Evolutionary conservation across 305 asterid genomes (phyloP).

Genomic region (Andrographis paniculata): DNA sequence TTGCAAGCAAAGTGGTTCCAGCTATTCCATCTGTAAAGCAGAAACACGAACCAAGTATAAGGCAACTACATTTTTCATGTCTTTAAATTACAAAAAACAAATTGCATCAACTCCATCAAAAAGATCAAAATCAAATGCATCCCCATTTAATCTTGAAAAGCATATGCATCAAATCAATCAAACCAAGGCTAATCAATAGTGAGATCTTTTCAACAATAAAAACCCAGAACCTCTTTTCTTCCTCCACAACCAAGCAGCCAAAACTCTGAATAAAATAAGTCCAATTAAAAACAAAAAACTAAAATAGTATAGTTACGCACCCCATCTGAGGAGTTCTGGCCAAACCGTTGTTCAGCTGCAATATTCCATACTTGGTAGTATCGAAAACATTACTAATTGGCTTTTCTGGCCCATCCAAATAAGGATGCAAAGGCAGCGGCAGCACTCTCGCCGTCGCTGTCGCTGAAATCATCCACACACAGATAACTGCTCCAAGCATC

Average conservation of each 20-base stretch:
- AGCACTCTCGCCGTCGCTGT: constrained; percentile 21
- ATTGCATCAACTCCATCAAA: too few relatives aligned
- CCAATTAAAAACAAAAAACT: not conserved
- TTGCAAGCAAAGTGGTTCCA: constrained; percentile 71
- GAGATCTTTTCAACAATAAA: too few relatives aligned
- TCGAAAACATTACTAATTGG: constrained; percentile 34
- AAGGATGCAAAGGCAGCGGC: constrained; percentile 41
- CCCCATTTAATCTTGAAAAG: too few relatives aligned
- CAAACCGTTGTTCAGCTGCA: constrained; percentile 57
- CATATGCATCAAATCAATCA: too few relatives aligned
- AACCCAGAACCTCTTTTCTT: too few relatives aligned
- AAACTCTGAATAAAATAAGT: constrained; percentile 2
- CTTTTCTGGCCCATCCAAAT: constrained; percentile 19
- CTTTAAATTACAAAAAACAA: too few relatives aligned
- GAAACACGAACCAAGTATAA: too few relatives aligned
- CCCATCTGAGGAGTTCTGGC: constrained; percentile 68
- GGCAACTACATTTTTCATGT: too few relatives aligned
- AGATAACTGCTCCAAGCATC: constrained; percentile 17
- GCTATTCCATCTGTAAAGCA: constrained; percentile 70
- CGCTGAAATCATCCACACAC: constrained; percentile 19
- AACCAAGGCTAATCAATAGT: too few relatives aligned
- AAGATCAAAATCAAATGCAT: too few relatives aligned
- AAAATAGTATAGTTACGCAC: constrained; percentile 20
- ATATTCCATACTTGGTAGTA: constrained; percentile 55
- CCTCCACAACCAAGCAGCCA: constrained; percentile 22